Conservation (phyloP, 495 filamentous ascomycete genomes). For the Aspergillus leporis region DNA sequence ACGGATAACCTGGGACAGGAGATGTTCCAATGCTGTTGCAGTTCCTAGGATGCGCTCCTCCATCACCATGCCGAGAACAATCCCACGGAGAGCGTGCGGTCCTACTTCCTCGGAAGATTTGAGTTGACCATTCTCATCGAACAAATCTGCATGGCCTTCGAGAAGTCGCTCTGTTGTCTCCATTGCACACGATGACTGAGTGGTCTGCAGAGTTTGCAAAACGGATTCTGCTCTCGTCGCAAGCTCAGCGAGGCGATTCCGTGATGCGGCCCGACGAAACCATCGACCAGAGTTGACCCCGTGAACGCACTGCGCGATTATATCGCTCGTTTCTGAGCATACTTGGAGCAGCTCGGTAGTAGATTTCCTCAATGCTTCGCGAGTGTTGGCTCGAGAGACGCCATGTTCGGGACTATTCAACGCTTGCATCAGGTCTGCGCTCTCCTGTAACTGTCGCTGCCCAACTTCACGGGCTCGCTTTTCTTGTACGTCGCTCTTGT, state of each 20-base stretch:
- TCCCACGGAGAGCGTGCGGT: slow-evolving; percentile 15
- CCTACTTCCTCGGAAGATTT: slow-evolving; percentile 2
- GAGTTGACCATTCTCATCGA: slow-evolving; percentile 12
- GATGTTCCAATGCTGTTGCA: slow-evolving; percentile 8
- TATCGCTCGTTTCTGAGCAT: slow-evolving; percentile 8
- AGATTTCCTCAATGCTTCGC: slow-evolving; percentile 9
- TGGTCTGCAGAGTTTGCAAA: slow-evolving; percentile 3
- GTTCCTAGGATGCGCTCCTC: slow-evolving; percentile 22
- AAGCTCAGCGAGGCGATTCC: slow-evolving; percentile 2
- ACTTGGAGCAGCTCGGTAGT: slow-evolving; percentile 11
- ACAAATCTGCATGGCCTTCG: slow-evolving; percentile 15
- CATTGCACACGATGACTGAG: slow-evolving; percentile 5
- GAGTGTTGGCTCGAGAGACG: slow-evolving; percentile 7
- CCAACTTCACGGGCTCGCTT: slow-evolving; percentile 2
- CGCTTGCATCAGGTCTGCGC: slow-evolving; percentile 10
- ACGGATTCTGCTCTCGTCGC: neutral
- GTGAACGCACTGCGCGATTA: slow-evolving; percentile 13
- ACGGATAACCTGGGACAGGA: slow-evolving; percentile 8
- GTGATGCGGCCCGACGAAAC: slow-evolving; percentile 8
- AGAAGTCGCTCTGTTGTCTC: slow-evolving; percentile 17
- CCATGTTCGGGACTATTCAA: slow-evolving; percentile 11
- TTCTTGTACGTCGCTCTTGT: neutral
- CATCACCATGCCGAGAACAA: slow-evolving; percentile 24
- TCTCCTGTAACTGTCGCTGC: slow-evolving; percentile 14
- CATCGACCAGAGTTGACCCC: slow-evolving; percentile 17